A percentile compares a stretch with the other conserved stretches of the same genome.
Evolutionary conservation across 2,329 filamentous ascomycete species (phyloP).

Genomic region (Leptographium lundbergii): DNA sequence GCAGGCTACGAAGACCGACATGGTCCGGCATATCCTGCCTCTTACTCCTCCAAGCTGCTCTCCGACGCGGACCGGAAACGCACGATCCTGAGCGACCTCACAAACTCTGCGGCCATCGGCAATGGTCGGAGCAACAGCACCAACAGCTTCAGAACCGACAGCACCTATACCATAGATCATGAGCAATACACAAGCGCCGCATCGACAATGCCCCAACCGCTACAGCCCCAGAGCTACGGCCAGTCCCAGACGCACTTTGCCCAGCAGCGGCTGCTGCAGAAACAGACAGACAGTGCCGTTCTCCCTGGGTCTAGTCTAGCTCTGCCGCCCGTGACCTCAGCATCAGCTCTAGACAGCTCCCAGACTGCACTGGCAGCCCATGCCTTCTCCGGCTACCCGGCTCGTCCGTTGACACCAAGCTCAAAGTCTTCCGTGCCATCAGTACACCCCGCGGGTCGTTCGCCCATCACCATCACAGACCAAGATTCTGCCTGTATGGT

Average conservation of each 20-base stretch:
- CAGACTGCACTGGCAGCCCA: constrained; percentile 7
- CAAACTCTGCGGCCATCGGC: not conserved
- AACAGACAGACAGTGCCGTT: not conserved
- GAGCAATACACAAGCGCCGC: not conserved
- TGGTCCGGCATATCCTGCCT: constrained; percentile 1
- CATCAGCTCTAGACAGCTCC: constrained; percentile 5
- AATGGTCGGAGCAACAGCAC: not conserved
- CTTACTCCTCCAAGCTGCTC: constrained; percentile 3
- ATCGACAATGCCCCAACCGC: not conserved
- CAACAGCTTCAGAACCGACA: constrained; percentile 11
- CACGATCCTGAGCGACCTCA: constrained; percentile 9
- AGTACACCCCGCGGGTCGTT: not conserved
- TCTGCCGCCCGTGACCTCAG: constrained; percentile 7
- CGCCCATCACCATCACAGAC: constrained; percentile 20
- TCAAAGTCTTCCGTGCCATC: not conserved
- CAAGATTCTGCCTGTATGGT: constrained; percentile 32
- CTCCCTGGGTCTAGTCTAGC: not conserved
- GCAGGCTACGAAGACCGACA: constrained; percentile 16
- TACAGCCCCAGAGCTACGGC: not conserved
- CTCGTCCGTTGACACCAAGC: constrained; percentile 26
- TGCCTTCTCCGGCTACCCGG: constrained; percentile 19
- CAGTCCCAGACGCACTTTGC: not conserved
- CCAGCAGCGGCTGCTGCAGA: not conserved
- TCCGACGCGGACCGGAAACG: constrained; percentile 13
- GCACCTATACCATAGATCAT: not conserved